Evolutionary conservation across 148 eudicot genomes (phyloP).

Genomic region (Vaccinium vitisidaea): DNA sequence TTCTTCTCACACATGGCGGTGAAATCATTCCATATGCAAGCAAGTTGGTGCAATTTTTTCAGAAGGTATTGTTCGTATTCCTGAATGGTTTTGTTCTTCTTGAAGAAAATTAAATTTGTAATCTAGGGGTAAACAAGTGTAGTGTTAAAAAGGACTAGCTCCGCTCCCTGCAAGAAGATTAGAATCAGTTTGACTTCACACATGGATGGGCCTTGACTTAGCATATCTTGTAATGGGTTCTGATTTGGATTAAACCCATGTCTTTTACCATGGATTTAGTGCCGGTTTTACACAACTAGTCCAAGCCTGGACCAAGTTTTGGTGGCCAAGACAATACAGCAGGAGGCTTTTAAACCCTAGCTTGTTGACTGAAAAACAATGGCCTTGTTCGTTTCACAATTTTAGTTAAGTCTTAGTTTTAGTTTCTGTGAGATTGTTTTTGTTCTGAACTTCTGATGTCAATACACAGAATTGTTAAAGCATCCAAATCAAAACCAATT

Average conservation of each 20-base stretch:
- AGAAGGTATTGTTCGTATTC: constrained; percentile 52
- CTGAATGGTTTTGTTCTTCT: background rate
- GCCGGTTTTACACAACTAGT: background rate
- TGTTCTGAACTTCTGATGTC: background rate
- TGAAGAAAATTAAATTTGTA: background rate
- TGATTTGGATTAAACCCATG: constrained; percentile 1
- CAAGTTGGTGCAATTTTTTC: constrained; percentile 77
- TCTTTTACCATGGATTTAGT: background rate
- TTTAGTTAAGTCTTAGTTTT: too few relatives aligned
- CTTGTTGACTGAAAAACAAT: background rate
- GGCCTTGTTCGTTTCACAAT: too few relatives aligned
- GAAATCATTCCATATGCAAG: constrained; percentile 72
- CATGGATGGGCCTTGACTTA: background rate
- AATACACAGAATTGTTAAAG: background rate
- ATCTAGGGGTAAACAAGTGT: constrained; percentile 3
- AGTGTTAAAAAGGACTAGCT: background rate
- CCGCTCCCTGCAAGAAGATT: background rate
- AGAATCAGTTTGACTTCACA: background rate
- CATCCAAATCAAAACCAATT: too few relatives aligned
- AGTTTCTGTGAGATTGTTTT: background rate
- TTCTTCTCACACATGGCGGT: constrained; percentile 71
- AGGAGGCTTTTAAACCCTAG: background rate
- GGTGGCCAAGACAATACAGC: background rate
- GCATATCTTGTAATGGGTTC: background rate
- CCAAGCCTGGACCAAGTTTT: background rate